Percentiles rank a stretch among this genome's conserved stretches.
Conservation (phyloP, 768 basidiomycete genomes). For the Boletus vermiculosoides region DNA sequence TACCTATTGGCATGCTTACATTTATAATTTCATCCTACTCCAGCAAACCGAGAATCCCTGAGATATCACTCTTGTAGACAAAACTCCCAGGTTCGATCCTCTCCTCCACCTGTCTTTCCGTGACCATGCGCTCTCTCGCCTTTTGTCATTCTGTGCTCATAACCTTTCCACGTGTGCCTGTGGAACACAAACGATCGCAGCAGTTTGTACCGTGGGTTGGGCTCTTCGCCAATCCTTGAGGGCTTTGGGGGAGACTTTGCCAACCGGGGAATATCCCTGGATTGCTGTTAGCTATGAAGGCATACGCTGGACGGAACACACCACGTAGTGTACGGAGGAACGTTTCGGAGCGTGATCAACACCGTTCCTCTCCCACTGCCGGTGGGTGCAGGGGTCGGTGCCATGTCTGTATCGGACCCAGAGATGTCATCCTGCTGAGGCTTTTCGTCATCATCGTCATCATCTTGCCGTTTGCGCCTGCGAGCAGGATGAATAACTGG, state of each 20-base stretch:
- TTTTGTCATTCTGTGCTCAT: conserved; percentile 93
- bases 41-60: background rate
- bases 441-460: conserved; percentile 43
- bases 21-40: conserved; percentile 3
- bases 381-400: background rate
- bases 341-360: conserved; percentile 84
- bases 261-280: conserved; percentile 73
- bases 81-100: conserved; percentile 90
- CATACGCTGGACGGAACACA: conserved; percentile 31
- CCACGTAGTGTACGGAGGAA: conserved; percentile 87
- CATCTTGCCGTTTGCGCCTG: conserved; percentile 44
- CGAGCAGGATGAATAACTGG: conserved; percentile 42
- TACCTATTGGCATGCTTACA: conserved; percentile 8
- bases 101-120: conserved; percentile 68
- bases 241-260: conserved; percentile 71
- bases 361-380: conserved; percentile 59
- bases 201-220: conserved; percentile 68
- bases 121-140: conserved; percentile 70
- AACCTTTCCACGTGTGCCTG: conserved; percentile 71
- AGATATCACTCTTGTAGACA: conserved; percentile 39
- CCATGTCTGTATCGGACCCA: conserved; percentile 16
- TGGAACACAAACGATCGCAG: conserved; percentile 81
- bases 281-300: conserved; percentile 5
- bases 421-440: conserved; percentile 26
- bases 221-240: conserved; percentile 40